These are phyloP conservation scores for Fusarium brevicatenulatum DNA, from an alignment of 2,329 filamentous ascomycete species.

Conservation along the genomic window DNA sequence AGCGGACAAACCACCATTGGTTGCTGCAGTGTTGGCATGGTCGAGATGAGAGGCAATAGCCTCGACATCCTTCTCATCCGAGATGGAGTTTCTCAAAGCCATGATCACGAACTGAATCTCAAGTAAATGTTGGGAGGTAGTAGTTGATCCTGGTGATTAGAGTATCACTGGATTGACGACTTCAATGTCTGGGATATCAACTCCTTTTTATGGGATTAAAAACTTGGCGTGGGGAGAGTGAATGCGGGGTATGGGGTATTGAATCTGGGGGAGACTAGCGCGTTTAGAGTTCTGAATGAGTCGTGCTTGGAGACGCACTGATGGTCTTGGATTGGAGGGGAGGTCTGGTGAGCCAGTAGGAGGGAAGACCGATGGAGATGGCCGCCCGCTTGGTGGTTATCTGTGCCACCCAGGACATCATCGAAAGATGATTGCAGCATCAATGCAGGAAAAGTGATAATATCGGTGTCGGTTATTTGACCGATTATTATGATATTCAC, in stretches of 20 bases:
- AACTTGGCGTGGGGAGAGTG: background rate
- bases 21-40: background rate
- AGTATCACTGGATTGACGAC: background rate
- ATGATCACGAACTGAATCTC: background rate
- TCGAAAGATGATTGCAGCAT: background rate
- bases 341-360: constrained; percentile 1
- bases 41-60: constrained; percentile 24
- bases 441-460: background rate
- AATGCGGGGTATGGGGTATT: constrained; percentile 28
- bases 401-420: background rate
- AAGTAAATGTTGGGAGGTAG: background rate
- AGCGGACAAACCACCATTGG: constrained; percentile 6
- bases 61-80: constrained; percentile 35
- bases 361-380: constrained; percentile 14
- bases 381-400: background rate
- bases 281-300: background rate
- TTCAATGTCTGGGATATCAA: background rate
- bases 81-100: constrained; percentile 13
- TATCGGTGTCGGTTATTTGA: background rate
- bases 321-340: background rate
- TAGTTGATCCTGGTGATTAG: background rate
- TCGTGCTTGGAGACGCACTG: background rate
- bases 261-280: constrained; percentile 18
- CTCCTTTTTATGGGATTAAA: constrained; percentile 18
- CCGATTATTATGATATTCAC: background rate